Conservation (phyloP, 768 basidiomycete species). For the Amanita thiersii region DNA sequence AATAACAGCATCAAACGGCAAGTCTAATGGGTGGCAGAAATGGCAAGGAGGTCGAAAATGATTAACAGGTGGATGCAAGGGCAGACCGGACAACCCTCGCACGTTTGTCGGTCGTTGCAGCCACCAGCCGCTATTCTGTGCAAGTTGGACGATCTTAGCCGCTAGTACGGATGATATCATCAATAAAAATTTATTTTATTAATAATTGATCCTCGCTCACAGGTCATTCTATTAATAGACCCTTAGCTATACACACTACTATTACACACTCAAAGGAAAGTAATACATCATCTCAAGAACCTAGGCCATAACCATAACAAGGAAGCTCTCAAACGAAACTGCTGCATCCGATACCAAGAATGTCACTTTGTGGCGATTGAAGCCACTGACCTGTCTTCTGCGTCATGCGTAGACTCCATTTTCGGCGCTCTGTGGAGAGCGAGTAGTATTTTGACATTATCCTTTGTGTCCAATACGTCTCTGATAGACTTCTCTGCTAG, state of each 20-base stretch:
- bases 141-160: slow-evolving; percentile 7
- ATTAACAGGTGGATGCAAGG: neutral
- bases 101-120: slow-evolving; percentile 10
- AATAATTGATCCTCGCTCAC: too few relatives aligned
- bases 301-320: too few relatives aligned
- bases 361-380: slow-evolving; percentile 37
- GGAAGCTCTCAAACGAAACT: too few relatives aligned
- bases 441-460: slow-evolving; percentile 60
- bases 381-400: slow-evolving; percentile 23
- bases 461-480: slow-evolving; percentile 58
- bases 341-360: slow-evolving; percentile 5
- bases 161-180: too few relatives aligned
- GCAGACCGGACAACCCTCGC: neutral
- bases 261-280: too few relatives aligned
- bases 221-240: too few relatives aligned
- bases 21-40: too few relatives aligned
- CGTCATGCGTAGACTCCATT: slow-evolving; percentile 22
- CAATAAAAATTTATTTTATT: too few relatives aligned
- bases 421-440: slow-evolving; percentile 42
- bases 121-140: slow-evolving; percentile 13
- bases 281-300: too few relatives aligned
- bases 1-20: slow-evolving; percentile 1
- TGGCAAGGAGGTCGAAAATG: too few relatives aligned
- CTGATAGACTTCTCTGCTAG: slow-evolving; percentile 65
- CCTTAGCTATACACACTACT: too few relatives aligned